Percentiles rank a stretch among this genome's conserved stretches.
These are phyloP conservation scores for Collybia nuda DNA, from an alignment of 768 basidiomycete genomes.

Conservation along the genomic window DNA sequence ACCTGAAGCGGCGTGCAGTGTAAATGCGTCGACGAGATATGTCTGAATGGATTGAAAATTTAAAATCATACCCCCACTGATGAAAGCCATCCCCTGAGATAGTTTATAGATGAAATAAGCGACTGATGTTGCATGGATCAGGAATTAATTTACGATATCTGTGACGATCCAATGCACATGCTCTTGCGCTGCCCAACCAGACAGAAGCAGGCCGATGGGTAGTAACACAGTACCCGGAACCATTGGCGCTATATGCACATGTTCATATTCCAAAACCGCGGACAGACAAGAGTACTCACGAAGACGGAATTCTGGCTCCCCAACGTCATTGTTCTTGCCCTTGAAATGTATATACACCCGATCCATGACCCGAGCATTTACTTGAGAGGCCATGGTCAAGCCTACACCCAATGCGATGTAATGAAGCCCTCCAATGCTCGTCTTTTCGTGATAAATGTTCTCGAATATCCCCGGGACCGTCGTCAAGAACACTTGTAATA, in stretches of 20 bases:
- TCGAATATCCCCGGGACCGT: conserved; percentile 62
- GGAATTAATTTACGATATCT: conserved; percentile 50
- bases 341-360: conserved; percentile 49
- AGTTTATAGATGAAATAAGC: neutral
- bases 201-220: conserved; percentile 65
- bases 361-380: conserved; percentile 60
- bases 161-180: conserved; percentile 68
- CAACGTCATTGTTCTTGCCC: conserved; percentile 40
- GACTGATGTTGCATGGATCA: conserved; percentile 2
- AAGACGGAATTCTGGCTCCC: conserved; percentile 49
- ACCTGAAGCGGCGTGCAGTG: conserved; percentile 70
- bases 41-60: conserved; percentile 63
- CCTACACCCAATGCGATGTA: conserved; percentile 75
- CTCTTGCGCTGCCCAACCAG: conserved; percentile 68
- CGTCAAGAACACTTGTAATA: conserved; percentile 57
- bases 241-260: conserved; percentile 46
- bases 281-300: conserved; percentile 32
- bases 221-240: conserved; percentile 56
- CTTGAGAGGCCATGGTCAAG: conserved; percentile 46
- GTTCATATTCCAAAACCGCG: neutral
- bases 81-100: conserved; percentile 50
- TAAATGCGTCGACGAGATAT: conserved; percentile 69
- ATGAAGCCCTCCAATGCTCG: conserved; percentile 64
- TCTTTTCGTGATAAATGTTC: conserved; percentile 48
- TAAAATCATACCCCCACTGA: conserved; percentile 60